Percentiles rank a stretch among this genome's conserved stretches.
Conservation (phyloP, 1,139 yeast species). For the Candida tetrigidarum region DNA sequence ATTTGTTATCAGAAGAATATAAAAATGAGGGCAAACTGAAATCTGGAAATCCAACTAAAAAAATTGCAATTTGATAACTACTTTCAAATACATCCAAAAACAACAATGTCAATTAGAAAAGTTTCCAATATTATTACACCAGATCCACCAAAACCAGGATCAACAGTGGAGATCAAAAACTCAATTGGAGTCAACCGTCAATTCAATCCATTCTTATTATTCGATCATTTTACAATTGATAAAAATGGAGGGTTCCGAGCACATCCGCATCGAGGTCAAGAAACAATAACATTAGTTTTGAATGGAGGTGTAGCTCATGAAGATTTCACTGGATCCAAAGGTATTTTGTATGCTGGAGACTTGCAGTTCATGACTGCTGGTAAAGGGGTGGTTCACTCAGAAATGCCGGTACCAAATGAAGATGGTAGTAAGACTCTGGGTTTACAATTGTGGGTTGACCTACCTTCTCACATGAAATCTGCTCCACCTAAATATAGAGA, state of each 20-base stretch:
- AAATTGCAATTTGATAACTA: too few species aligned
- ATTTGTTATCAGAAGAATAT: too few species aligned
- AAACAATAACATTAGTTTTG: constrained; percentile 73
- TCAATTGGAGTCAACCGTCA: constrained; percentile 41
- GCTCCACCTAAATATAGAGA: constrained; percentile 83
- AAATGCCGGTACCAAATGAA: constrained; percentile 71
- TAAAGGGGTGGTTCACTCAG: constrained; percentile 83
- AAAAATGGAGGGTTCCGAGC: constrained; percentile 81
- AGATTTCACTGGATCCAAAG: constrained; percentile 86
- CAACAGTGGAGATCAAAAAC: constrained; percentile 3
- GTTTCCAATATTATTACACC: constrained; percentile 4
- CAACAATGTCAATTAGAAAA: constrained; percentile 7
- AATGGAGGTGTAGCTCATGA: constrained; percentile 89
- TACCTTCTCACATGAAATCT: constrained; percentile 71
- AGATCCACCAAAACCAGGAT: constrained; percentile 7
- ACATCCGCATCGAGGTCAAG: constrained; percentile 94
- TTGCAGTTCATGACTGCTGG: constrained; percentile 97
- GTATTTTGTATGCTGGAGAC: constrained; percentile 82
- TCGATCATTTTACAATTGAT: constrained; percentile 57
- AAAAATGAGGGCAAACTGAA: not conserved
- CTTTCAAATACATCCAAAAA: not conserved
- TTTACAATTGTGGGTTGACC: constrained; percentile 90
- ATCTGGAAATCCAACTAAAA: not conserved
- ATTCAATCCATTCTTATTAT: constrained; percentile 82
- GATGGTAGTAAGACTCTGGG: constrained; percentile 68